Evolutionary conservation across 306 rosid genomes (phyloP).

Genomic region (Ceratonia siliqua): DNA sequence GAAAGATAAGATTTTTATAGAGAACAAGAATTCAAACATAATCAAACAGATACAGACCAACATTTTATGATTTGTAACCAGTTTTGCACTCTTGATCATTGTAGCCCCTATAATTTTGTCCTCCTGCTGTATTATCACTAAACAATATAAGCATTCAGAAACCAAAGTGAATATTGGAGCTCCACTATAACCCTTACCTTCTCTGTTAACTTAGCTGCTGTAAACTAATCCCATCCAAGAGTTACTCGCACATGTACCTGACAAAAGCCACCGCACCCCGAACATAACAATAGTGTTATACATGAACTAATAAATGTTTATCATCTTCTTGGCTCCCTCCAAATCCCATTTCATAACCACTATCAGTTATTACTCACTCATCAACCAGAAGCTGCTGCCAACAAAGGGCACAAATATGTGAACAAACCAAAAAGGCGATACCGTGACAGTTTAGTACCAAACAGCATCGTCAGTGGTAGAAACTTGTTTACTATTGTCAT

Average conservation of each 20-base stretch:
- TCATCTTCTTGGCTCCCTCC: slow-evolving; percentile 20
- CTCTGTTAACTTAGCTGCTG: background rate
- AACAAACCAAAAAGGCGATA: slow-evolving; percentile 1
- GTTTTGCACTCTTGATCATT: background rate
- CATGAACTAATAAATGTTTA: background rate
- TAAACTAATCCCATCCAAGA: background rate
- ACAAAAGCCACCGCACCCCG: slow-evolving; percentile 11
- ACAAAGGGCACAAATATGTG: slow-evolving; percentile 1
- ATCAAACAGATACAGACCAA: background rate
- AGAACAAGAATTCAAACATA: background rate
- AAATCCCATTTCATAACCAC: slow-evolving; percentile 1
- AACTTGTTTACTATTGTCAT: background rate
- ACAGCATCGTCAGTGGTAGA: slow-evolving; percentile 6
- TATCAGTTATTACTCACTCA: slow-evolving; percentile 1
- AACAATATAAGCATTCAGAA: background rate
- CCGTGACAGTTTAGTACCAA: background rate
- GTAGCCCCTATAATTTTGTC: background rate
- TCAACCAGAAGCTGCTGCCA: slow-evolving; percentile 22
- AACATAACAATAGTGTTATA: background rate
- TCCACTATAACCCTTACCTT: slow-evolving; percentile 23
- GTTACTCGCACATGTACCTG: slow-evolving; percentile 17
- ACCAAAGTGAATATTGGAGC: background rate
- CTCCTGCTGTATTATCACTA: background rate
- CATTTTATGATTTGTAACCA: background rate
- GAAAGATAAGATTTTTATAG: background rate